Conservation (phyloP, 1,284 basidiomycete species). For the Fistulinella cinereoalba region DNA sequence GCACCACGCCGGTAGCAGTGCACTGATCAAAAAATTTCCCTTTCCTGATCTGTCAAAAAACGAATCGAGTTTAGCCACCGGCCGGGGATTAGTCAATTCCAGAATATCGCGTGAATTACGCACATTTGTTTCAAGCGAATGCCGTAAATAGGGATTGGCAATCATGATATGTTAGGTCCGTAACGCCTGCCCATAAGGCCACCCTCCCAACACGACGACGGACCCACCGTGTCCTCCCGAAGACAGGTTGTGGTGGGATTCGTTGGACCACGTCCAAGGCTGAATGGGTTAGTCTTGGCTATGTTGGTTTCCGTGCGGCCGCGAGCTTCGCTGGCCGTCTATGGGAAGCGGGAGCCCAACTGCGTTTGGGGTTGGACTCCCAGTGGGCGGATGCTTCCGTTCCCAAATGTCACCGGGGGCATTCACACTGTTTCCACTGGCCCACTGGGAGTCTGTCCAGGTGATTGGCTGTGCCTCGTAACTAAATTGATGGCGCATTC, state of each 20-base stretch:
- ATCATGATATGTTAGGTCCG: conserved; percentile 25
- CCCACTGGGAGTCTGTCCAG: conserved; percentile 6
- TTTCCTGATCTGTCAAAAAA: conserved; percentile 29
- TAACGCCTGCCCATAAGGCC: conserved; percentile 9
- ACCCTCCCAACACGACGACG: conserved; percentile 22
- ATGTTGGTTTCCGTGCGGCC: conserved; percentile 8
- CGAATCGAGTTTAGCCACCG: conserved; percentile 24
- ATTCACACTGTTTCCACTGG: conserved; percentile 31
- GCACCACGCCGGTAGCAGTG: conserved; percentile 21
- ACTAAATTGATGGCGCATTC: conserved; percentile 28
- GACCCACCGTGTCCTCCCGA: conserved; percentile 11
- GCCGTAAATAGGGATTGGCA: conserved; percentile 35
- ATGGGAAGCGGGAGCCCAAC: conserved; percentile 15
- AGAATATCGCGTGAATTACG: conserved; percentile 18
- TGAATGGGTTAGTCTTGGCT: conserved; percentile 11
- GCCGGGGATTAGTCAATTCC: conserved; percentile 34
- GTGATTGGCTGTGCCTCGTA: conserved; percentile 30
- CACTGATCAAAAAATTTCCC: conserved; percentile 26
- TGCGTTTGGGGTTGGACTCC: conserved; percentile 8
- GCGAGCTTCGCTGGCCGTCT: conserved; percentile 12
- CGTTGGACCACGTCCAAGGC: conserved; percentile 18
- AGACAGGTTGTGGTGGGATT: conserved; percentile 4
- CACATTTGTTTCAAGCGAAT: conserved; percentile 27
- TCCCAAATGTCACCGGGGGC: conserved; percentile 19
- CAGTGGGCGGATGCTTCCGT: conserved; percentile 14